Evolutionary conservation across 75 land plant genomes (phyloP), one percentile per base, ranked within the genome.

Genomic region (Ceratopteris richardii): DNA sequence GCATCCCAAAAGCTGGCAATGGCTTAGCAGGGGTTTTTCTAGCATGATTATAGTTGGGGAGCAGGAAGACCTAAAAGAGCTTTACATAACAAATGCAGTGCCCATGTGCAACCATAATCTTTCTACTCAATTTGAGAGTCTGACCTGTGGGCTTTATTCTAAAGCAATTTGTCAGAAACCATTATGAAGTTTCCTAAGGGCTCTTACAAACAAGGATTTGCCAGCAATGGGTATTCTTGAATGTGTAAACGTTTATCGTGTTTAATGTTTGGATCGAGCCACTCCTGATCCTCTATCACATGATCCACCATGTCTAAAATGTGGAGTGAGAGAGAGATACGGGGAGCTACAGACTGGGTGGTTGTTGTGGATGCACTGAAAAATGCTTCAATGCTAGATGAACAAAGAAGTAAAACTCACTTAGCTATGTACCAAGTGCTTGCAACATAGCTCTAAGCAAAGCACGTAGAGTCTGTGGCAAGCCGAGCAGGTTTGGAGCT

Each of bases 401-500:
- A n/a, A n/a, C n/a, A n/a, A n/a, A n/a, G n/a, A n/a, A n/a, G n/a
- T n/a, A n/a, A n/a, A n/a, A n/a, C n/a, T n/a, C n/a, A n/a, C n/a
- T n/a, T n/a, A n/a, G n/a, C n/a, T n/a, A n/a, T n/a, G n/a, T n/a
- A n/a, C n/a, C n/a, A n/a, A n/a, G n/a, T n/a, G n/a, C n/a, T n/a
- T n/a, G n/a, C n/a, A n/a, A n/a, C n/a, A n/a, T n/a, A n/a, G n/a
- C n/a, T n/a, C n/a, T n/a, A n/a, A n/a, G n/a, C n/a, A n/a, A n/a
- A n/a, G n/a, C n/a, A n/a, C n/a, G n/a, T n/a, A n/a, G n/a, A n/a
- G n/a, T n/a, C n/a, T n/a, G n/a, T n/a, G n/a, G n/a, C 44, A 92
- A 92, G 67, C 97, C 97, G 30, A 88, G 77, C 62, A 92, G 88
- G 68, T 92, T 92, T 76, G 97, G 97, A 27, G 96, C 97, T 28